Percentiles rank a stretch among this genome's conserved stretches.
These are phyloP conservation scores for Leccinum proliferum DNA, from an alignment of 1,284 basidiomycete species.

Conservation along the genomic window DNA sequence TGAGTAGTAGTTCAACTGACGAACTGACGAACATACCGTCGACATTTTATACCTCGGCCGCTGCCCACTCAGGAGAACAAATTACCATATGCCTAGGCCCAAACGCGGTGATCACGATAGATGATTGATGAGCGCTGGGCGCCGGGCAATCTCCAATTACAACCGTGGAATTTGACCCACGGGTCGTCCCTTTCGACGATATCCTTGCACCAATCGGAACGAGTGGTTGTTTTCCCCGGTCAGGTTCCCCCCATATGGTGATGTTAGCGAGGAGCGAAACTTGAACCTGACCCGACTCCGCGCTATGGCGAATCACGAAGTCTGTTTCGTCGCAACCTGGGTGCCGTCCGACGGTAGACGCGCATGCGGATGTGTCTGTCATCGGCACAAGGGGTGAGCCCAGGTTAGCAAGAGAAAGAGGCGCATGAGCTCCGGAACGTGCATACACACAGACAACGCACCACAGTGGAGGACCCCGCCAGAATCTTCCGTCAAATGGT, in stretches of 20 bases:
- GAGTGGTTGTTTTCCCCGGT: not conserved
- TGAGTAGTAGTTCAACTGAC: too few species aligned
- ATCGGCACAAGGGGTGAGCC: too few species aligned
- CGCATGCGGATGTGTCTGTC: too few species aligned
- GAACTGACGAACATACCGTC: not conserved
- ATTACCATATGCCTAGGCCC: not conserved
- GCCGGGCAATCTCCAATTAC: not conserved
- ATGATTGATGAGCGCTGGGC: not conserved
- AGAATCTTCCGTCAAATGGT: too few species aligned
- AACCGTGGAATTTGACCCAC: not conserved
- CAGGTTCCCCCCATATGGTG: not conserved
- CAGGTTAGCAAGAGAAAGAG: too few species aligned
- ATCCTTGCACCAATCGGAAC: not conserved
- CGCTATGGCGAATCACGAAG: too few species aligned
- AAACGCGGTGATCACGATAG: not conserved
- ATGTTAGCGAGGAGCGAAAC: not conserved
- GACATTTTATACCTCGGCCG: not conserved
- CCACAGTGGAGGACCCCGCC: too few species aligned
- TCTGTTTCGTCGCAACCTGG: too few species aligned
- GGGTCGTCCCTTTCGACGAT: not conserved
- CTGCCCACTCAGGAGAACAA: not conserved
- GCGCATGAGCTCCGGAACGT: too few species aligned
- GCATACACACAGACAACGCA: too few species aligned
- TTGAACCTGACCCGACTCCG: not conserved
- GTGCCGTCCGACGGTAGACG: too few species aligned